Evolutionary conservation across 2,329 filamentous ascomycete species (phyloP), one percentile per base, ranked within the genome.

Genomic region (Grosmannia clavigera): DNA sequence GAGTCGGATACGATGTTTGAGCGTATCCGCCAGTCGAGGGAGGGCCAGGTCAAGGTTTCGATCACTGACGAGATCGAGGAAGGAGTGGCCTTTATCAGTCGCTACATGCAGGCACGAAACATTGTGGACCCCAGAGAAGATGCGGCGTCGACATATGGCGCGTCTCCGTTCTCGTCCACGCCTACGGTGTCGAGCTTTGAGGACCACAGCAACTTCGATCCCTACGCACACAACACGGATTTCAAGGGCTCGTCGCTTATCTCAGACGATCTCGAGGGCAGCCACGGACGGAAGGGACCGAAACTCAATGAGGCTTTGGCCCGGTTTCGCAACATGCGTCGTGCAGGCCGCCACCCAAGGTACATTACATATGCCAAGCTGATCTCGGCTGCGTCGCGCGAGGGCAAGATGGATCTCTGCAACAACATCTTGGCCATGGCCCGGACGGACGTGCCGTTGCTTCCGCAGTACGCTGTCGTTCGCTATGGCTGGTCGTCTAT

Each of bases 291-390:
- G 61, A 84, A 85, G 65, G 85, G 85, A 27, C 81, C 85, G 58
- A 84, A 87, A 65, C 78, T 96, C 62, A 86, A 86, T 64, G 90
- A 96, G 65, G 90, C 91, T 43, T 76, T 97, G 63, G 80, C 79
- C 64, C 87, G 90, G 66, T 90, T 97, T 74, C 88, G 86, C 71
- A 96, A 95, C 75, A 96, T 96, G 78, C 91, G 94, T 64, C 90
- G 92, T 61, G 84, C 89, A 68, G 92, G 92, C 64, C 86, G 91
- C 69, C 91, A 96, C 71, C 91, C 92, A 58, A 85, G 92, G 62
- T 97, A 97, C 76, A 94, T 96, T 72, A 96, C 92, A 1, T 96
- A 97, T 68, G 91, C 92, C 57, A 97, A 96, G 80, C 79, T 99
- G 65, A 96, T 99, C 68, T 86, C 87, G 55, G 88, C 90, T 61